These are phyloP conservation scores for Mycena filopes DNA, from an alignment of 768 basidiomycete genomes.

Conservation along the genomic window DNA sequence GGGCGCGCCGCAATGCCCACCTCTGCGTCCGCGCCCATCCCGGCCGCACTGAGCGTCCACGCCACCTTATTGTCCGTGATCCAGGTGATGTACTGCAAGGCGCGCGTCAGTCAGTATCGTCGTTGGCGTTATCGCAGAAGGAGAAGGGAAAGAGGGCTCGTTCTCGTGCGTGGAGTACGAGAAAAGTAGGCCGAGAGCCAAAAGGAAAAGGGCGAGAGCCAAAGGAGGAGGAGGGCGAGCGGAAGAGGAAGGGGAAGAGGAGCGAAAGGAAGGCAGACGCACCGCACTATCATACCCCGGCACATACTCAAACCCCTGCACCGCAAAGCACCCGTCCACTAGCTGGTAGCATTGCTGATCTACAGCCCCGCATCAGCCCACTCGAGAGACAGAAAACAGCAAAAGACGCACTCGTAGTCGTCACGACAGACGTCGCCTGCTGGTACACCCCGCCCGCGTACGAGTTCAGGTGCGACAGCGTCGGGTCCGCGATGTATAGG, in stretches of 20 bases:
- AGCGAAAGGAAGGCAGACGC: slow-evolving; percentile 46
- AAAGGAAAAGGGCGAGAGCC: too few species aligned
- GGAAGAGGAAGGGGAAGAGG: slow-evolving; percentile 31
- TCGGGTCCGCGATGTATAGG: slow-evolving; percentile 48
- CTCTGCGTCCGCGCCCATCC: slow-evolving; percentile 60
- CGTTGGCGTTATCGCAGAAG: too few species aligned
- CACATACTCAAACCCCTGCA: slow-evolving; percentile 67
- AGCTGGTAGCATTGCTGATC: slow-evolving; percentile 61
- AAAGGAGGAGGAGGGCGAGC: too few species aligned
- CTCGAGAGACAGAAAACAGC: slow-evolving; percentile 19
- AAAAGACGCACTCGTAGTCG: slow-evolving; percentile 40
- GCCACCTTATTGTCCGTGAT: slow-evolving; percentile 62
- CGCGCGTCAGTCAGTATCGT: too few species aligned
- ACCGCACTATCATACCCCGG: slow-evolving; percentile 54
- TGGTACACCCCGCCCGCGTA: slow-evolving; percentile 58
- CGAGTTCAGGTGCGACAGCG: slow-evolving; percentile 50
- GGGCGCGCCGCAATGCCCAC: slow-evolving; percentile 67
- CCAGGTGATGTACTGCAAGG: slow-evolving; percentile 74
- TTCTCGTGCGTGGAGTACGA: too few species aligned
- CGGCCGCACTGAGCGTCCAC: slow-evolving; percentile 66
- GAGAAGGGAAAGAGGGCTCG: too few species aligned
- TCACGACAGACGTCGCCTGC: slow-evolving; percentile 51
- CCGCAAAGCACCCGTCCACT: slow-evolving; percentile 52
- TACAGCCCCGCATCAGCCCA: background rate
- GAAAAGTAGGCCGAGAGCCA: too few species aligned